A percentile compares a stretch with the other conserved stretches of the same genome.
These are phyloP conservation scores for Plantago major DNA, from an alignment of 257 asterid species.

Conservation along the genomic window DNA sequence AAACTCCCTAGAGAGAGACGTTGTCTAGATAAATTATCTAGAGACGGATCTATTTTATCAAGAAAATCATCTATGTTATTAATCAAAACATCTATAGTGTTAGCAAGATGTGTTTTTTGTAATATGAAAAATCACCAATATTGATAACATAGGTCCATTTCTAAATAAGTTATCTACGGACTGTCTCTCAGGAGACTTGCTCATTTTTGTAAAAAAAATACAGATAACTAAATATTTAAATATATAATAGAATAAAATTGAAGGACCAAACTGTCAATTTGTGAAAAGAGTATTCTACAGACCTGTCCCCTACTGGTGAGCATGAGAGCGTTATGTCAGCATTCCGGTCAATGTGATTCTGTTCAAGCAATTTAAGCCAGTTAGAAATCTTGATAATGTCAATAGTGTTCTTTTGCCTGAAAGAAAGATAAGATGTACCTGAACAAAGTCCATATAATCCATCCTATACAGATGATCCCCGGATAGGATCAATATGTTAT, in stretches of 20 bases:
- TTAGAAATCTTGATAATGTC: conserved; percentile 5
- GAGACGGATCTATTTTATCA: no score
- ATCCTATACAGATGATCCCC: conserved; percentile 96
- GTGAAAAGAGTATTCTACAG: conserved; percentile 13
- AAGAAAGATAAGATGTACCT: conserved; percentile 40
- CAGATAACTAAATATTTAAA: background rate
- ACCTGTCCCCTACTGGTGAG: conserved; percentile 83
- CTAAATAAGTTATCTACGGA: no score
- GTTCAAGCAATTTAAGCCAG: conserved; percentile 23
- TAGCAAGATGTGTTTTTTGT: no score
- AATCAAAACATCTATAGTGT: no score
- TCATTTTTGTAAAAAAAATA: no score
- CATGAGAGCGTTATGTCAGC: conserved; percentile 94
- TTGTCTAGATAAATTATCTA: no score
- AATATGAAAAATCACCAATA: no score
- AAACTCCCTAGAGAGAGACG: no score
- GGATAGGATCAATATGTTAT: conserved; percentile 67
- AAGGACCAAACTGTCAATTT: conserved; percentile 1
- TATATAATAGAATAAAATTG: background rate
- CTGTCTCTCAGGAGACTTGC: no score
- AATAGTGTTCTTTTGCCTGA: background rate
- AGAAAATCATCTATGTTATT: no score
- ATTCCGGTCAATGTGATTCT: conserved; percentile 90
- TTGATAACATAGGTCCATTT: no score
- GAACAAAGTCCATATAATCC: conserved; percentile 94